phyloP scores from a whole-genome alignment of 441 rosid genomes.

The Pelargonium myrrhifolium region DNA sequence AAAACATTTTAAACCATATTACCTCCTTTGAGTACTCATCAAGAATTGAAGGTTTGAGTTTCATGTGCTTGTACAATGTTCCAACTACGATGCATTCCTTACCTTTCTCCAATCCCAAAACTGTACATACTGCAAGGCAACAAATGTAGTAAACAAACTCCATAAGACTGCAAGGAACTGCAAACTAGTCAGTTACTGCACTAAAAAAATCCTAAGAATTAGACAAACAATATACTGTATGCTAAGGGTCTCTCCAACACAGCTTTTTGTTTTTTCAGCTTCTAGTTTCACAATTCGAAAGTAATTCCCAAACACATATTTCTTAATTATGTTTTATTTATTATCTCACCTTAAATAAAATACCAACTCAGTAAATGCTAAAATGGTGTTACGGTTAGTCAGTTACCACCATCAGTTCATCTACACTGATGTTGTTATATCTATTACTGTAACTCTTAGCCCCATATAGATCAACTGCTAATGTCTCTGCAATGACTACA shows the following conservation, averaged over 20 bases:
- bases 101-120: conserved; percentile 74
- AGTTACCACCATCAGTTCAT: too few relatives aligned
- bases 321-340: too few relatives aligned
- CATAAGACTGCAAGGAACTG: conserved; percentile 1
- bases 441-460: not conserved
- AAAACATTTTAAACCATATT: conserved; percentile 12
- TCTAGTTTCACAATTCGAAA: too few relatives aligned
- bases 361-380: not conserved
- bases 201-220: conserved; percentile 5
- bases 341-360: too few relatives aligned
- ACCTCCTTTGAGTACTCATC: conserved; percentile 98
- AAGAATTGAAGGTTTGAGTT: conserved; percentile 89
- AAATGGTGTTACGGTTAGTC: not conserved
- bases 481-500: not conserved
- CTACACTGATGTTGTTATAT: not conserved
- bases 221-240: not conserved
- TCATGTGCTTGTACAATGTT: conserved; percentile 89
- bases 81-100: conserved; percentile 87
- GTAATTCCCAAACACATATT: too few relatives aligned
- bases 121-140: conserved; percentile 57
- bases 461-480: not conserved
- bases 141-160: not conserved
- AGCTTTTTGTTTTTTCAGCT: not conserved
- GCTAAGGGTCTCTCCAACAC: not conserved
- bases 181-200: conserved; percentile 5